These are phyloP conservation scores for Suillus brevipes DNA, from an alignment of 768 basidiomycete species.

Conservation along the genomic window DNA sequence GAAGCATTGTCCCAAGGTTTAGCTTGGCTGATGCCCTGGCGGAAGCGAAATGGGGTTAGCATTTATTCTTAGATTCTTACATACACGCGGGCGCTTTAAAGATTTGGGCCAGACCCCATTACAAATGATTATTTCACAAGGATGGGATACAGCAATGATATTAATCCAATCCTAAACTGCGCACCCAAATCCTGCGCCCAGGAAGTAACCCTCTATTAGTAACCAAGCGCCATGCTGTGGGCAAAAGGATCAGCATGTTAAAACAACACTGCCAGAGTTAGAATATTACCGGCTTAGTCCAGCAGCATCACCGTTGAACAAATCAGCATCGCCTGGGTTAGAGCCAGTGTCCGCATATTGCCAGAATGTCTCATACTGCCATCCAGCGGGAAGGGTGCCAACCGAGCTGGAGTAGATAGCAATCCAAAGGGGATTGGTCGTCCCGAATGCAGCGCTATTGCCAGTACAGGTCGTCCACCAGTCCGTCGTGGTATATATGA, in stretches of 20 bases:
- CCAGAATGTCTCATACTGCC: conserved; percentile 58
- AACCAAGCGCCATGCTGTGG: conserved; percentile 25
- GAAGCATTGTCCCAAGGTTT: neutral
- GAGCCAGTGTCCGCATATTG: conserved; percentile 56
- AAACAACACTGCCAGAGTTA: neutral
- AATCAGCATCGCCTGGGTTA: conserved; percentile 58
- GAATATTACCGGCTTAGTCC: conserved; percentile 38
- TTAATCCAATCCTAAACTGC: neutral
- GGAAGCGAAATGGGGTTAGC: neutral
- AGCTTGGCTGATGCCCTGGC: neutral
- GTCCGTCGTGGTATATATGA: conserved; percentile 62
- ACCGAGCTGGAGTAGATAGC: conserved; percentile 51
- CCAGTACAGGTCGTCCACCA: conserved; percentile 74
- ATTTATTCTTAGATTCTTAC: neutral
- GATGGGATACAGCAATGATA: neutral
- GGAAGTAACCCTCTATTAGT: neutral
- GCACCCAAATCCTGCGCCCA: neutral
- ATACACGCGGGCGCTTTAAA: neutral
- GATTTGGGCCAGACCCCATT: neutral
- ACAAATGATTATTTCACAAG: neutral
- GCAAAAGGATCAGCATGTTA: neutral
- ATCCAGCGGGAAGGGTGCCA: conserved; percentile 61
- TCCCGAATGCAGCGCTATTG: conserved; percentile 50
- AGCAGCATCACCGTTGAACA: conserved; percentile 53
- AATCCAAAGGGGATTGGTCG: conserved; percentile 60